Percentiles rank a stretch among this genome's conserved stretches.
phyloP scores from a whole-genome alignment of 805 yeast genomes.

The Ogataea kodamae region DNA sequence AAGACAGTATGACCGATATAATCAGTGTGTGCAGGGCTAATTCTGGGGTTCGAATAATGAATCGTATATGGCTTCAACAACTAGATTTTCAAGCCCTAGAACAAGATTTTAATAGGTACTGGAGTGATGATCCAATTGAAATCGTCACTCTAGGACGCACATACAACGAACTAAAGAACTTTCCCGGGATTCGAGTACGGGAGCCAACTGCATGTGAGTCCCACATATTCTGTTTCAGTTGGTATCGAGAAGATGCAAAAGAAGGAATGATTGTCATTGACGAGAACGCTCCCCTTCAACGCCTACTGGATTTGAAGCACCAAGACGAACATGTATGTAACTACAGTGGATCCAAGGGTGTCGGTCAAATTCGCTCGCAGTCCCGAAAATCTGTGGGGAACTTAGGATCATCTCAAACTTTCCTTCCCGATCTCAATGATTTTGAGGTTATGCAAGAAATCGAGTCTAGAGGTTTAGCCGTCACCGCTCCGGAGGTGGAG shows the following conservation, averaged over 20 bases:
- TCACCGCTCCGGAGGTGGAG: too few species aligned
- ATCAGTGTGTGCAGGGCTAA: constrained; percentile 3
- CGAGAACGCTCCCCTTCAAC: constrained; percentile 1
- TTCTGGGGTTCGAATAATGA: constrained; percentile 1
- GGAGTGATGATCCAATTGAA: constrained; percentile 2
- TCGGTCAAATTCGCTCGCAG: background rate
- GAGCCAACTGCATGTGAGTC: constrained; percentile 1
- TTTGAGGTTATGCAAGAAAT: constrained; percentile 13
- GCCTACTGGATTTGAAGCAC: too few species aligned
- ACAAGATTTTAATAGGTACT: constrained; percentile 1
- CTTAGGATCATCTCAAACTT: constrained; percentile 11
- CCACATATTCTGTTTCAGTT: constrained; percentile 2
- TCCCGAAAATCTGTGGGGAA: background rate
- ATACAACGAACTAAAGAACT: background rate
- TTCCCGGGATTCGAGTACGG: constrained; percentile 1
- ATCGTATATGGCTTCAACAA: constrained; percentile 2
- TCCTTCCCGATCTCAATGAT: constrained; percentile 13
- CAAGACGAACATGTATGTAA: too few species aligned
- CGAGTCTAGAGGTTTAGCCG: background rate
- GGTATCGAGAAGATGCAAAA: constrained; percentile 1
- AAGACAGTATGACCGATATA: constrained; percentile 1
- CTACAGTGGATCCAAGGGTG: too few species aligned
- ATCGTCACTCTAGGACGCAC: background rate
- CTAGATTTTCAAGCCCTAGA: constrained; percentile 1
- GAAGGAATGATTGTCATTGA: constrained; percentile 1